Evolutionary conservation across 345 rosid species (phyloP).

Genomic region (Brassica incana): DNA sequence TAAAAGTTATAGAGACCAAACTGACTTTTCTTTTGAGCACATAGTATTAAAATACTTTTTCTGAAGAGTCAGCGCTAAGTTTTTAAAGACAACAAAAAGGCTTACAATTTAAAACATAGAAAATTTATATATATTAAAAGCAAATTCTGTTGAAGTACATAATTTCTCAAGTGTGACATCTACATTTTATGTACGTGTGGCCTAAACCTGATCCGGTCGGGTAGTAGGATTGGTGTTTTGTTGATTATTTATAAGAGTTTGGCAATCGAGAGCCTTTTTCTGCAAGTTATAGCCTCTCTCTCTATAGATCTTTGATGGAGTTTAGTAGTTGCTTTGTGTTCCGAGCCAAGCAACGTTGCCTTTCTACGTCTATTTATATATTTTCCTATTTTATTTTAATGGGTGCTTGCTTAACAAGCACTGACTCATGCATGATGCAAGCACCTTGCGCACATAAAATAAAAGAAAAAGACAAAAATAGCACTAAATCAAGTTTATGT

Average conservation of each 20-base stretch:
- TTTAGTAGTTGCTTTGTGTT: constrained; percentile 59
- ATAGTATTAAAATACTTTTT: background rate
- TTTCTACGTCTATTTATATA: constrained; percentile 25
- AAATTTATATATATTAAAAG: background rate
- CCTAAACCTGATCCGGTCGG: constrained; percentile 31
- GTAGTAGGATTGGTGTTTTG: constrained; percentile 24
- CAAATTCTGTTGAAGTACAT: constrained; percentile 12
- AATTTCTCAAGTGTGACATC: constrained; percentile 1
- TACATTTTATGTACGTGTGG: constrained; percentile 22
- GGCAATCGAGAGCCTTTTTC: constrained; percentile 41
- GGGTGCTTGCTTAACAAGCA: constrained; percentile 81
- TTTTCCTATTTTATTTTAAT: background rate
- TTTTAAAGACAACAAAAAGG: constrained; percentile 12
- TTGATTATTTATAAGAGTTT: constrained; percentile 6
- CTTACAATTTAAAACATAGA: background rate
- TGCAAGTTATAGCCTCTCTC: constrained; percentile 33
- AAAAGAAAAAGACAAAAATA: too few relatives aligned
- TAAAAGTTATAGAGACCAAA: constrained; percentile 37
- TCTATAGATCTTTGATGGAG: constrained; percentile 40
- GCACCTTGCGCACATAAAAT: constrained; percentile 34
- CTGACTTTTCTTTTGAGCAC: constrained; percentile 23
- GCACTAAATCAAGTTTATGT: too few relatives aligned
- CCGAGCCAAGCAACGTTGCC: constrained; percentile 42
- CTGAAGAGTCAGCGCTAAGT: constrained; percentile 14
- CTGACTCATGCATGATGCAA: constrained; percentile 75